Evolutionary conservation across 2,329 filamentous ascomycete genomes (phyloP), one percentile per base, ranked within the genome.

Genomic region (Fusarium sp.): DNA sequence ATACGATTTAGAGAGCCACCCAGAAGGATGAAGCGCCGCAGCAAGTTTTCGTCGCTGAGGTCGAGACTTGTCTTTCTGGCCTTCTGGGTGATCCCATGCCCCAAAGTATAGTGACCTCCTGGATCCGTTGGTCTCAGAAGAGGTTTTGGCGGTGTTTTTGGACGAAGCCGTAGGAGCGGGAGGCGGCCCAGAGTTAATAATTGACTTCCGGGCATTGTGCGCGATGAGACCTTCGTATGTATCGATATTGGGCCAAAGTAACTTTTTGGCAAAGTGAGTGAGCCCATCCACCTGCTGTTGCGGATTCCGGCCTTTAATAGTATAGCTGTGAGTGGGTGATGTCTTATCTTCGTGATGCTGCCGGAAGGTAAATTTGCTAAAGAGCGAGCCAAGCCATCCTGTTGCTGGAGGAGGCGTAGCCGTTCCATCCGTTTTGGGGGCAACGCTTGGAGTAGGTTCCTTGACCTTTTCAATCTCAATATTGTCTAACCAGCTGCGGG

Each of bases 1-100:
- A 69, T 90, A 91, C 23, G 87, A 90, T 74, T 88, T 88, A 7
- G 88, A 90, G 19, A 91, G 81, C 89, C 89, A 91, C 3, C 89
- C 89, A 1, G 85, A 83, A 4, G 84, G 79, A 62, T 88, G 84
- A 22, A 90, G 78, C 2, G 84, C 84, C 3, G 87, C 86, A 17
- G 87, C 84, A 49, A 89, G 80, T 66, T 83, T 87, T 46, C 83
- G 81, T 35, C 85, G 81, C 58, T 85, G 82, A 3, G 82, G 79
- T 7, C 81, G 76, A 14, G 74, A 69, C 50, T 75, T 78, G 47
- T 76, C 74, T 20, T 76, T 68, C 19, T 66, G 61, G 49, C 70
- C 73, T 49, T 76, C 74, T 3, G 77, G 76, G 17, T 78, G 73
- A 43, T 80, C 79, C 77, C 76, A 75, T 22, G 78, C 74, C 7